Base-by-base conservation (phyloP, 2,329 filamentous ascomycete species). In the Chaetothyriales sp. region DNA sequence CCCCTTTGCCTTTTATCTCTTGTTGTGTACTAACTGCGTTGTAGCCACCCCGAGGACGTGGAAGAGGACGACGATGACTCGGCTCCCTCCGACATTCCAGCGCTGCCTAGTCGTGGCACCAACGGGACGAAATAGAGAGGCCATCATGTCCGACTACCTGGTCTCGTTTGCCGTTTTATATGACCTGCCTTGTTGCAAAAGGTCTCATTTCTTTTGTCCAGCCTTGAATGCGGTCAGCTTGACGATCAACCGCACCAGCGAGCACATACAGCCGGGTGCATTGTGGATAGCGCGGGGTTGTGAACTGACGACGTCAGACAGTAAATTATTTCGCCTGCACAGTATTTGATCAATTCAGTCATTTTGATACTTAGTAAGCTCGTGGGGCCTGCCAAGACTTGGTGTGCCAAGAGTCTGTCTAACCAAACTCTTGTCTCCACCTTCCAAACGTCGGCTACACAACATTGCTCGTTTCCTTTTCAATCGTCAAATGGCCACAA, bases 11-110 rank as follows among this genome's bases (percentile, higher is more conserved):
- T n/a, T 12, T 8, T 44, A 22, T n/a, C 50, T 6, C 42, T 20
- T 18, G 19, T 50, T 32, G 12, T 44, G 42, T n/a, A 19, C 36
- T 39, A 18, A 28, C 18, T 48, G 20, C 45, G 46, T 43, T 48
- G 36, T 52, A 70, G 66, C 12, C 83, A 86, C 62, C 80, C 83
- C 2, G 81, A 84, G 62, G 72, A 78, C 2, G 61, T 83, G 46
- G 78, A 80, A n/a, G 64, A 75, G 57, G 74, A 70, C 43, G 79
- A 80, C 44, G 78, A 79, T 12, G 76, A 77, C 1, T 69, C 66
- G 10, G 64, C 68, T 18, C 55, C 55, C 18, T 49, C 53, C 8
- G 60, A 55, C 7, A 61, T 66, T 49, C 69, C 70, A 18, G 62
- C 69, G 44, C 55, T 77, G 48, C 72, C 74, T 26, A 48, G 54